A percentile compares a stretch with the other conserved stretches of the same genome.
Evolutionary conservation across 495 filamentous ascomycete species (phyloP).

Genomic region (Durotheca rogersii): DNA sequence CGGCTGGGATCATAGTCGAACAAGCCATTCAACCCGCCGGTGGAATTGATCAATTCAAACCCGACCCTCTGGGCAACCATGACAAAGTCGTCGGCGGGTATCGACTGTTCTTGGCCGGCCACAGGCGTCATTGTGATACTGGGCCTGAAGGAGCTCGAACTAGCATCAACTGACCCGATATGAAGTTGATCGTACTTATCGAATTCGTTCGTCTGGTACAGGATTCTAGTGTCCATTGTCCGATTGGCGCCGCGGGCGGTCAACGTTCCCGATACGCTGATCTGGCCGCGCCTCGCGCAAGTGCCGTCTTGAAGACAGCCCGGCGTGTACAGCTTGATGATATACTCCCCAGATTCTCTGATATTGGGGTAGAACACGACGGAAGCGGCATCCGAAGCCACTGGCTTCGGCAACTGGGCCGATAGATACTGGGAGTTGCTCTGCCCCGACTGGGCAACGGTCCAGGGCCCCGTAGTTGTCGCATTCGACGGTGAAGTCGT

Average conservation of each 20-base stretch:
- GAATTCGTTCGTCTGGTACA: conserved; percentile 88
- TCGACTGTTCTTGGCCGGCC: conserved; percentile 56
- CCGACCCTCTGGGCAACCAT: conserved; percentile 84
- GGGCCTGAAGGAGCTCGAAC: conserved; percentile 72
- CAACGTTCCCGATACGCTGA: conserved; percentile 76
- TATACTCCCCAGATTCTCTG: conserved; percentile 85
- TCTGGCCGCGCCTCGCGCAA: conserved; percentile 71
- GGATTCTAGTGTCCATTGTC: conserved; percentile 45
- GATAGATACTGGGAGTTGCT: conserved; percentile 77
- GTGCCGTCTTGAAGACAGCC: conserved; percentile 80
- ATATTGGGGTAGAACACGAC: conserved; percentile 85
- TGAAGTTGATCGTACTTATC: conserved; percentile 95
- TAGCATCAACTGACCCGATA: conserved; percentile 77
- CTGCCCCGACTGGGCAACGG: conserved; percentile 55
- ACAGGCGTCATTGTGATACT: conserved; percentile 74
- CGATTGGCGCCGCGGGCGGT: conserved; percentile 49
- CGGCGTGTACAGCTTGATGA: conserved; percentile 84
- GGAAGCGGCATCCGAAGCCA: conserved; percentile 57
- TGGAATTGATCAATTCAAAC: conserved; percentile 69
- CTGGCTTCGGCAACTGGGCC: conserved; percentile 55
- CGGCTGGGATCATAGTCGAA: conserved; percentile 82
- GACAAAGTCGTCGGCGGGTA: conserved; percentile 55
- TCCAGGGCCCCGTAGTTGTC: conserved; percentile 73
- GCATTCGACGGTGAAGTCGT: conserved; percentile 64
- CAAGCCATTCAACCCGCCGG: conserved; percentile 79